Conservation (phyloP, 1,284 basidiomycete species). For the Coniferiporia weirii region DNA sequence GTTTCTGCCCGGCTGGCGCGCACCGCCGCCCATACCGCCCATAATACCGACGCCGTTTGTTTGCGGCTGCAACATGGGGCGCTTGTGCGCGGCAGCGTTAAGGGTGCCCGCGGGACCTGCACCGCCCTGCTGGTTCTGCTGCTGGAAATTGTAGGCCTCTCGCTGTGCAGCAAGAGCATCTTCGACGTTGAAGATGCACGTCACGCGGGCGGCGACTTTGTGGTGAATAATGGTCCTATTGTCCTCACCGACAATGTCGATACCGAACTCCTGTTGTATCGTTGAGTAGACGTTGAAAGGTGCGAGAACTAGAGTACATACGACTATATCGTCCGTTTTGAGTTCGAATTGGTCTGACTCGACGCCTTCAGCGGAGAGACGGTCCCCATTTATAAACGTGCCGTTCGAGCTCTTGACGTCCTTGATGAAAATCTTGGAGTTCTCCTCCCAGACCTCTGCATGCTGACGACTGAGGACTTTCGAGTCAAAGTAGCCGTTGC, state of each 20-base stretch:
- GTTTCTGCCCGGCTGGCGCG: conserved; percentile 67
- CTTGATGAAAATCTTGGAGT: conserved; percentile 93
- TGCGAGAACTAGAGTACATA: conserved; percentile 32
- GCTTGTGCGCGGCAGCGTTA: conserved; percentile 39
- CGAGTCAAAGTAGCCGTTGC: conserved; percentile 96
- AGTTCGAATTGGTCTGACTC: conserved; percentile 94
- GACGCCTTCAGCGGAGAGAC: conserved; percentile 84
- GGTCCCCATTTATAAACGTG: conserved; percentile 96
- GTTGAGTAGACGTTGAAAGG: conserved; percentile 9
- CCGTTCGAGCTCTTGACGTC: conserved; percentile 98
- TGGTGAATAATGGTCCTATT: conserved; percentile 98
- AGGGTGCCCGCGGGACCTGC: conserved; percentile 20
- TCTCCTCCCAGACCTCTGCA: conserved; percentile 97
- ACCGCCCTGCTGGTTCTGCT: conserved; percentile 28
- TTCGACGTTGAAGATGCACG: conserved; percentile 83
- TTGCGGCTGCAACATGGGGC: conserved; percentile 51
- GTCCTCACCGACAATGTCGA: conserved; percentile 98
- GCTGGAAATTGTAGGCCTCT: conserved; percentile 33
- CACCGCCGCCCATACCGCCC: conserved; percentile 69
- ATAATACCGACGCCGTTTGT: conserved; percentile 50
- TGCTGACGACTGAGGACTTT: conserved; percentile 96
- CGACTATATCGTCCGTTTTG: conserved; percentile 90
- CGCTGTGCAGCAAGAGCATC: conserved; percentile 72
- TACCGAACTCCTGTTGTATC: conserved; percentile 82
- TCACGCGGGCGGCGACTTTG: conserved; percentile 93